Evolutionary conservation across 2,329 filamentous ascomycete species (phyloP), one percentile per base, ranked within the genome.

Genomic region (Fusarium papillatum): DNA sequence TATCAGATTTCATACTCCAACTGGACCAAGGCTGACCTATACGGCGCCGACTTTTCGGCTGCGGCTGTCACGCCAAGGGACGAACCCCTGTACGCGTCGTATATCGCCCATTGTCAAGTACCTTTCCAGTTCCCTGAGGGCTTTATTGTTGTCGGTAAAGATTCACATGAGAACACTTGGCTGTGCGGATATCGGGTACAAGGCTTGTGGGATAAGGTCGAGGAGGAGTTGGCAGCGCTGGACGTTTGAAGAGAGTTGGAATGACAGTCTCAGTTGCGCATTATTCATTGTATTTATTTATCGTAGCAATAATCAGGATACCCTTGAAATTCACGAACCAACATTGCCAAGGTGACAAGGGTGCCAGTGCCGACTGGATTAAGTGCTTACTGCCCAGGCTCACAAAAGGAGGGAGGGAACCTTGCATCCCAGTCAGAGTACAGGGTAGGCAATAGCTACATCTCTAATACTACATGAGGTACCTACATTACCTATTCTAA

Each of bases 81-180:
- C 14, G n/a, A 34, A 2, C 55, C 55, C 5, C 55, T 59, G 2
- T 59, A 59, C n/a, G 55, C 55, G 9, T 59, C 55, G 14, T 59
- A 39, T 9, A 59, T 59, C 16, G 55, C 55, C 14, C 55, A 39
- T 38, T 59, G 34, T 7, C 55, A 59, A 17, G 55, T 59, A 1
- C 34, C 55, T 22, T 59, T 59, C 31, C 55, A 59, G 55, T 70
- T 68, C 36, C 22, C 73, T 0, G 73, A 75, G 17, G 73, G 71
- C 0, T 75, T 75, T 1, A 70, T 75, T 0, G 66, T 75, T 8
- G 67, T 75, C 0, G 69, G 73, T 0, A 73, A 75, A 7, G 69
- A 76, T 11, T 64, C 63, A 1, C 64, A 29, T 5, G 50, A 68
- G 5, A 76, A 75, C 16, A 71, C 70, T 0, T 73, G 73, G 72